Conservation (phyloP, 495 filamentous ascomycete genomes). For the Penicillium pancosmium region DNA sequence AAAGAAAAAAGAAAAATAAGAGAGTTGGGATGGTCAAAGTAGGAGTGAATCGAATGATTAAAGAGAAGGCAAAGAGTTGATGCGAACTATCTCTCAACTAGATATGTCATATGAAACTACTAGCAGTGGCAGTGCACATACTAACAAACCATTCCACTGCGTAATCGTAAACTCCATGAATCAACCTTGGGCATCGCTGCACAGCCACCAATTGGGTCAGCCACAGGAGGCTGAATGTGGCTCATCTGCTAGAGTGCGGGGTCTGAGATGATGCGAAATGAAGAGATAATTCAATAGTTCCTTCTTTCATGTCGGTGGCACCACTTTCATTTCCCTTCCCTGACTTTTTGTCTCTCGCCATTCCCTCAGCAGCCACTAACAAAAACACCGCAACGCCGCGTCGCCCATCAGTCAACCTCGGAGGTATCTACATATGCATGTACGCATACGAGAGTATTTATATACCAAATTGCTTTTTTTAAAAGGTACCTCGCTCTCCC, state of each 20-base stretch:
- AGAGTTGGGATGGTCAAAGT: neutral
- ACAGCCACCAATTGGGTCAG: too few relatives aligned
- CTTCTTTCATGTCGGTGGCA: neutral
- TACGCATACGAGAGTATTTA: too few relatives aligned
- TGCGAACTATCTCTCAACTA: neutral
- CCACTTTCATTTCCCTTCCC: neutral
- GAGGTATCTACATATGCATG: neutral
- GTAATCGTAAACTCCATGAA: too few relatives aligned
- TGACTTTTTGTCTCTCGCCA: neutral
- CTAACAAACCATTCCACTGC: too few relatives aligned
- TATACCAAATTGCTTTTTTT: too few relatives aligned
- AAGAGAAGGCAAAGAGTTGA: neutral
- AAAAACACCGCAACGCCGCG: neutral
- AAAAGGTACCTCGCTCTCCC: too few relatives aligned
- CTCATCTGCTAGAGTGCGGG: neutral
- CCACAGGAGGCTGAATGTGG: neutral
- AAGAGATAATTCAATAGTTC: neutral
- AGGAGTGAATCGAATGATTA: too few relatives aligned
- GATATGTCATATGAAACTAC: too few relatives aligned
- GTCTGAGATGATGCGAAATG: neutral
- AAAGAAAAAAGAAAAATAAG: neutral
- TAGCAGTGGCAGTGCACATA: too few relatives aligned
- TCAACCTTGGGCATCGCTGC: too few relatives aligned
- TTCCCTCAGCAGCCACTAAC: neutral
- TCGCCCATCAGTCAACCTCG: neutral